These are phyloP conservation scores for Mortierella sp. DNA, from an alignment of 371 early-diverging fungal species.

Conservation along the genomic window DNA sequence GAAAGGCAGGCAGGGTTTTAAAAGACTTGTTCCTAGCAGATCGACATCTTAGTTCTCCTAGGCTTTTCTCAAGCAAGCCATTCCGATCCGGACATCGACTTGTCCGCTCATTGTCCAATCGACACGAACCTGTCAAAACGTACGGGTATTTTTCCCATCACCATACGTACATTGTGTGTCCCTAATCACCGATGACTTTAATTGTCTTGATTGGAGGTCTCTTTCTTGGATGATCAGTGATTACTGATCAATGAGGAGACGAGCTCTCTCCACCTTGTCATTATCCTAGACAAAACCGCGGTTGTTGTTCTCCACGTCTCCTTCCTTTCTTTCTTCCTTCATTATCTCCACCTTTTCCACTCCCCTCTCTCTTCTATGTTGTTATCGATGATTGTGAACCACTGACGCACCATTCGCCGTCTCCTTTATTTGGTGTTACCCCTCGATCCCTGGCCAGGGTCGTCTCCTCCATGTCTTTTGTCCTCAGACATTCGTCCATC, in stretches of 20 bases:
- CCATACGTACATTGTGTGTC: not conserved
- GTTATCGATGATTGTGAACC: not conserved
- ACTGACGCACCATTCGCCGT: not conserved
- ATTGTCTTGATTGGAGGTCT: not conserved
- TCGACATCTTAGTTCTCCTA: not conserved
- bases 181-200: not conserved
- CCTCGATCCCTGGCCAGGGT: not conserved
- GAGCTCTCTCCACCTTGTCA: not conserved
- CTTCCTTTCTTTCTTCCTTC: not conserved
- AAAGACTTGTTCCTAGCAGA: not conserved
- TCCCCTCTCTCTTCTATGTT: not conserved
- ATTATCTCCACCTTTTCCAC: not conserved
- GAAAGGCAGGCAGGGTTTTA: not conserved
- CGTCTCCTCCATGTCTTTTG: not conserved
- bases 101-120: not conserved
- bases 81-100: not conserved
- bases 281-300: not conserved
- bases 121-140: not conserved
- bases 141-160: not conserved
- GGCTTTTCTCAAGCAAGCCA: not conserved
- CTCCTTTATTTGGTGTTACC: not conserved
- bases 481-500: not conserved
- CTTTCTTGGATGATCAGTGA: not conserved
- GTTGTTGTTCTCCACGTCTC: not conserved
- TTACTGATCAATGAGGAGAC: not conserved